phyloP scores from a whole-genome alignment of 805 yeast genomes.

The Suhomyces kilbournensis region DNA sequence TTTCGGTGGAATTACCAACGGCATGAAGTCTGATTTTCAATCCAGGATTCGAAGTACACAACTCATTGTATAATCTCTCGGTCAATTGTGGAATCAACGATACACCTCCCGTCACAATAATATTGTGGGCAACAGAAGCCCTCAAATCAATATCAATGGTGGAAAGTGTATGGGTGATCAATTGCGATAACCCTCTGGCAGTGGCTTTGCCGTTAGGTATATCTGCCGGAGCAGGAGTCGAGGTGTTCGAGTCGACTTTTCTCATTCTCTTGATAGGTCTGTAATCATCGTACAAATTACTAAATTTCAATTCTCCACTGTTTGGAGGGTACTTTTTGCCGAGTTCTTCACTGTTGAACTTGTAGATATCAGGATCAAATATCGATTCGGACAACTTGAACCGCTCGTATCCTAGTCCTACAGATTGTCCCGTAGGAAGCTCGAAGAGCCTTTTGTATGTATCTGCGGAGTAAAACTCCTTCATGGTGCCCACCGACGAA shows the following conservation, averaged over 20 bases:
- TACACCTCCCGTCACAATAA: conserved; percentile 81
- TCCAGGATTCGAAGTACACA: conserved; percentile 72
- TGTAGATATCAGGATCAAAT: conserved; percentile 56
- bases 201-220: conserved; percentile 12
- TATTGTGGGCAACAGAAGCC: conserved; percentile 83
- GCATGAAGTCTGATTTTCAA: conserved; percentile 81
- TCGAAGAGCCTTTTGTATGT: conserved; percentile 54
- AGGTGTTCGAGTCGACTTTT: conserved; percentile 37
- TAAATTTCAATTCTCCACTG: conserved; percentile 52
- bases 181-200: conserved; percentile 53
- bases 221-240: conserved; percentile 17
- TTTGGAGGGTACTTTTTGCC: conserved; percentile 32
- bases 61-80: conserved; percentile 70
- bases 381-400: conserved; percentile 67
- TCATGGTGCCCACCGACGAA: conserved; percentile 15
- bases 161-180: conserved; percentile 54
- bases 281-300: conserved; percentile 56
- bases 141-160: conserved; percentile 77
- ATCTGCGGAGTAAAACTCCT: conserved; percentile 27
- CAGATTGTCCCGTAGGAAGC: conserved; percentile 69
- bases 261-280: conserved; percentile 67
- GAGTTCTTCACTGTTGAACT: conserved; percentile 22
- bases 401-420: conserved; percentile 60
- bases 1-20: conserved; percentile 72
- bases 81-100: conserved; percentile 79